Conservation (phyloP, 2,329 filamentous ascomycete genomes). For the Sporothrix humicola region DNA sequence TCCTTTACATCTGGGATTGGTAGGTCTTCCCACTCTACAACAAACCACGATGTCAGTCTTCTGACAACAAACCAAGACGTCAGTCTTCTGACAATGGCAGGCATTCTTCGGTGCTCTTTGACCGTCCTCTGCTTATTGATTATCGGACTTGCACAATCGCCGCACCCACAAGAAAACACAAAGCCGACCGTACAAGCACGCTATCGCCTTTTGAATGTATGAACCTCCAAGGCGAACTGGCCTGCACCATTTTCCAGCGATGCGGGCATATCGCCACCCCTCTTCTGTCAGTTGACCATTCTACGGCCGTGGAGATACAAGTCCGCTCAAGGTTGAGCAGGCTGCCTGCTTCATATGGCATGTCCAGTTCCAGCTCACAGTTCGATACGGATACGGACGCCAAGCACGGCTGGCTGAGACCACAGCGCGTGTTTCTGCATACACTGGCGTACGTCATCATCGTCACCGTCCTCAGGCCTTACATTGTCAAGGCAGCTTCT, state of each 20-base stretch:
- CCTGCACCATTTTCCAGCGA: background rate
- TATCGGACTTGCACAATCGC: background rate
- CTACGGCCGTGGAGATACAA: background rate
- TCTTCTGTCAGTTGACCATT: background rate
- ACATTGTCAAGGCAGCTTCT: background rate
- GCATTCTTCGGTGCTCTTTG: background rate
- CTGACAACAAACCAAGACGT: background rate
- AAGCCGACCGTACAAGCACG: background rate
- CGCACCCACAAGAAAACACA: background rate
- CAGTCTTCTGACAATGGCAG: background rate
- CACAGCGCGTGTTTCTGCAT: background rate
- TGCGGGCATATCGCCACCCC: background rate
- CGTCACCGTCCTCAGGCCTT: background rate
- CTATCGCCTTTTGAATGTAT: background rate
- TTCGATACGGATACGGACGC: background rate
- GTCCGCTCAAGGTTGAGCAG: background rate
- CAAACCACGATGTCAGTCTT: background rate
- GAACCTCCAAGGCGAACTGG: conserved; percentile 23
- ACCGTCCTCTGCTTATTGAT: background rate
- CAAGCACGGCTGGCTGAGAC: background rate
- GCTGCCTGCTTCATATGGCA: background rate
- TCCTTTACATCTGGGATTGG: background rate
- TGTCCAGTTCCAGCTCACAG: background rate
- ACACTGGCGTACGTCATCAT: background rate
- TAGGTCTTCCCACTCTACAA: background rate